These are phyloP conservation scores for Gnomoniopsis smithogilvyi DNA, from an alignment of 2,329 filamentous ascomycete genomes.

Conservation along the genomic window DNA sequence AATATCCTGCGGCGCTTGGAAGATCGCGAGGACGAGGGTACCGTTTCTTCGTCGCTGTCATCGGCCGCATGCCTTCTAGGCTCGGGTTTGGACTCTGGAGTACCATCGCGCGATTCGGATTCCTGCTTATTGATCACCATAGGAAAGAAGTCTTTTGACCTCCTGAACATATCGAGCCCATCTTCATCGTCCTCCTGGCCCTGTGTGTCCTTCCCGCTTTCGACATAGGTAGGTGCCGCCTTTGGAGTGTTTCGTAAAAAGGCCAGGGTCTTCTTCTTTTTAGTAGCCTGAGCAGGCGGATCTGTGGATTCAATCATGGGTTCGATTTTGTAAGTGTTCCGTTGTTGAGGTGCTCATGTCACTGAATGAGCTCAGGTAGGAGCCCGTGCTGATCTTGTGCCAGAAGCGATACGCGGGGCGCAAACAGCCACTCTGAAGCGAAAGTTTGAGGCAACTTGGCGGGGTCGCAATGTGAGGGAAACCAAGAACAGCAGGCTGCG, in stretches of 20 bases:
- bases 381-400: not conserved
- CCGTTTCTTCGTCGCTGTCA: conserved; percentile 17
- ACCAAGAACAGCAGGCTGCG: not conserved
- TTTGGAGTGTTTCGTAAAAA: conserved; percentile 21
- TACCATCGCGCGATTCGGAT: not conserved
- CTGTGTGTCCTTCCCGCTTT: conserved; percentile 9
- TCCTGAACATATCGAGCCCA: conserved; percentile 46
- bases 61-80: conserved; percentile 1
- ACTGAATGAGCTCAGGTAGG: not conserved
- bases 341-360: no score
- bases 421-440: not conserved
- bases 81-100: conserved; percentile 5
- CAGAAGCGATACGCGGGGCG: not conserved
- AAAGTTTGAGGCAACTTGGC: not conserved
- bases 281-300: conserved; percentile 13
- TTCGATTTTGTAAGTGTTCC: not conserved
- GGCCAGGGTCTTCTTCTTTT: conserved; percentile 24
- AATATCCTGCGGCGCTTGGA: conserved; percentile 15
- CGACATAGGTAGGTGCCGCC: not conserved
- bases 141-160: conserved; percentile 47
- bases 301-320: not conserved
- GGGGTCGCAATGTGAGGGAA: not conserved
- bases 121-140: conserved; percentile 27
- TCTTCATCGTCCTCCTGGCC: conserved; percentile 28
- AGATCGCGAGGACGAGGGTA: not conserved